Evolutionary conservation across 2,329 filamentous ascomycete genomes (phyloP), one percentile per base, ranked within the genome.

Genomic region (Fusarium veterinarium): DNA sequence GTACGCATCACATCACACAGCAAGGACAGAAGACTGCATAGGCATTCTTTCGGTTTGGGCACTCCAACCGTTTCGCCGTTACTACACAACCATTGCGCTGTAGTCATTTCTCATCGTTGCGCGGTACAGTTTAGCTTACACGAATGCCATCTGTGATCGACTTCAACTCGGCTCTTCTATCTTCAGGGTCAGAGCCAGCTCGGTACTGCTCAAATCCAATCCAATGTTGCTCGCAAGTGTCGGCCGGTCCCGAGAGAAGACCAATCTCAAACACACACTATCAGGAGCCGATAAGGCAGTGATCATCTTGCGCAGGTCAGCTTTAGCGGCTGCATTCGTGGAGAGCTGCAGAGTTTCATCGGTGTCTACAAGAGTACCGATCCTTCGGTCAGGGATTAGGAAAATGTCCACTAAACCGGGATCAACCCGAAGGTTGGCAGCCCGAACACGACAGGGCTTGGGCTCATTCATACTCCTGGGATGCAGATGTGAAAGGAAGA

Each of bases 181-280:
- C 40, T 35, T 53, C 45, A 65, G 59, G 42, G 55, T 45, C 51
- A 45, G 30, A 49, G 61, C 51, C 51, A 41, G 49, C 42, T 73
- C 73, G 64, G 59, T 61, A 65, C 58, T 77, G 55, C 61, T 61
- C 52, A 60, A 67, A 73, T 59, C 55, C 64, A 74, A 60, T 72
- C 64, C 75, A 71, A 46, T 64, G 42, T 68, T 68, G 38, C 61
- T 69, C 53, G 52, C 67, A 59, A 64, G 71, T 63, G 71, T 74
- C 75, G 73, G 75, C 66, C 75, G 72, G 60, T 77, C 73, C 75
- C 75, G 75, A 73, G 46, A 58, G 64, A 65, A 53, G 49, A 40
- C 66, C 58, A 67, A 73, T 71, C 62, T 60, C 58, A 41, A 60
- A 66, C 51, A 58, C 42, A 64, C 38, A 57, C 44, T 57, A 69